Conservation (phyloP, 2,329 filamentous ascomycete genomes). For the Amauroascus niger region DNA sequence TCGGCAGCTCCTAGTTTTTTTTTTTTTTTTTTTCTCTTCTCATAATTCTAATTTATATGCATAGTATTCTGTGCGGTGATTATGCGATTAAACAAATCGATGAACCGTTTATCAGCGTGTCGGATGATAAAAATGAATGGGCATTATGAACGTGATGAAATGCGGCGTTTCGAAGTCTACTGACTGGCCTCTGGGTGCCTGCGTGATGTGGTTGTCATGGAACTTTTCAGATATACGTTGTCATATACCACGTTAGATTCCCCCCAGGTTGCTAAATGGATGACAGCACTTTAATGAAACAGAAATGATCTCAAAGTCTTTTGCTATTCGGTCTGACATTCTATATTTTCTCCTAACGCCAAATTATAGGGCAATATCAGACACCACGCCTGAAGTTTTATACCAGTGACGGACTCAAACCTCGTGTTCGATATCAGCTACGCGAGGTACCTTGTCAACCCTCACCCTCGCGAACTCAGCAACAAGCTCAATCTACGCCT, state of each 20-base stretch:
- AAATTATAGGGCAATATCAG: background rate
- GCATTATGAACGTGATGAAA: slow-evolving; percentile 44
- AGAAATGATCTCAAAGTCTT: background rate
- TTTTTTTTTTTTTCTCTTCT: too few relatives aligned
- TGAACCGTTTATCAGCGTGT: slow-evolving; percentile 71
- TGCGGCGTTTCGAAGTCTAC: background rate
- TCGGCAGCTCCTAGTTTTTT: background rate
- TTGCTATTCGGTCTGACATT: background rate
- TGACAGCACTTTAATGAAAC: background rate
- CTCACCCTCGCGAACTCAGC: slow-evolving; percentile 13
- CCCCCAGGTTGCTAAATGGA: background rate
- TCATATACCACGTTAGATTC: background rate
- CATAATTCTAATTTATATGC: slow-evolving; percentile 7
- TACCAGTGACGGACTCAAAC: slow-evolving; percentile 3
- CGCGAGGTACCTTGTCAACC: slow-evolving; percentile 13
- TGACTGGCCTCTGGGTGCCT: background rate
- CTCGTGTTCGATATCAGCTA: slow-evolving; percentile 14
- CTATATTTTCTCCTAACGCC: background rate
- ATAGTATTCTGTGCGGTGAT: slow-evolving; percentile 84
- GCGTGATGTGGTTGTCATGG: background rate
- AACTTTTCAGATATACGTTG: background rate
- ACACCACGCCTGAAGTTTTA: background rate
- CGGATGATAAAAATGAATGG: slow-evolving; percentile 75
- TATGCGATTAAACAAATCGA: slow-evolving; percentile 90
- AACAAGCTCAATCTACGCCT: slow-evolving; percentile 12